Base-by-base conservation (phyloP, 2,329 filamentous ascomycete genomes). In the Aspergillus bombycis region DNA sequence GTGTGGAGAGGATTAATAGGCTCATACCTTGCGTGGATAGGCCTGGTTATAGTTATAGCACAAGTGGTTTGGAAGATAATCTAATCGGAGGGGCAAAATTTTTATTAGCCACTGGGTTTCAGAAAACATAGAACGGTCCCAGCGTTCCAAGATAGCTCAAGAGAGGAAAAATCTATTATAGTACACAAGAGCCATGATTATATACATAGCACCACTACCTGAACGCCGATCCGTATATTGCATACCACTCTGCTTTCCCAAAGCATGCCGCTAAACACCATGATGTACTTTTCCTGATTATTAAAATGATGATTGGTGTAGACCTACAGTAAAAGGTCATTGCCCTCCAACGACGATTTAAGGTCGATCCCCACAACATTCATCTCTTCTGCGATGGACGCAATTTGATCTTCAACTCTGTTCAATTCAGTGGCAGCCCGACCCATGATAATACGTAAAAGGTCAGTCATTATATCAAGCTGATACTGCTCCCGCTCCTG, bases 391-490 rank as follows among this genome's bases (percentile, higher is more conserved):
- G 78, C 77, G 23, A 74, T 75, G 21, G 69, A 57, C 8, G 65
- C 62, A 36, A 82, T 70, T 26, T 77, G 71, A 3, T 71, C 70
- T 62, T 79, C 75, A 11, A 79, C 70, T 46, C 67, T 71, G n/a
- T 58, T 70, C 3, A 72, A 66, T 26, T 71, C 68, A 38, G 62
- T 62, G 32, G 70, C 68, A 26, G 74, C 74, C 57, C 75, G 77
- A 26, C 75, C 71, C 65, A 82, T 73, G 34, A 82, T 76, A 19
- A 80, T 70, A 30, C 79, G 74, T 11, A 82, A 67, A 19, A 82
- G 68, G 62, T 78, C 77, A 6, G 72, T 71, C 71, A 82, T 73
- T 45, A 81, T 76, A 48, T 80, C 78, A n/a, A 82, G 69, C 62
- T 81, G 74, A 57, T 81, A 77, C 38, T 75, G 71, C 61, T 78